Conservation (phyloP, 2,329 filamentous ascomycete genomes). For the Passalora sequoiae region DNA sequence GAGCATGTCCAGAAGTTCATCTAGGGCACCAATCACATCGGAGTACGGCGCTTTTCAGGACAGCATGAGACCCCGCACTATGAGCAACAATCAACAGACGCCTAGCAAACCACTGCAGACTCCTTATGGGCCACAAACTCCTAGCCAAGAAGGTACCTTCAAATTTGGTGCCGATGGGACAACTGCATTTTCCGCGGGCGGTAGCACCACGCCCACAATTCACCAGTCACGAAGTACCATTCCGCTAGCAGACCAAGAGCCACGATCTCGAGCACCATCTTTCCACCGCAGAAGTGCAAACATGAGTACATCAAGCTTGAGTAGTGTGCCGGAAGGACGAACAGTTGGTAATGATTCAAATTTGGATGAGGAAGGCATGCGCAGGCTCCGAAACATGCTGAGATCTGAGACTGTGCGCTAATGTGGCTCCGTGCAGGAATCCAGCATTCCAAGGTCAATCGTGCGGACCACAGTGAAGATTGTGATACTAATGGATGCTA, state of each 20-base stretch:
- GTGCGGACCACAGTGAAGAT: too few species aligned
- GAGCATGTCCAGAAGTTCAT: not conserved
- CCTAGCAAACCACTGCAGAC: not conserved
- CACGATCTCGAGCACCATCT: not conserved
- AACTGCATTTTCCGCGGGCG: not conserved
- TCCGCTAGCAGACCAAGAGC: not conserved
- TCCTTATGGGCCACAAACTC: constrained; percentile 2
- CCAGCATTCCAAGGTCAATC: too few species aligned
- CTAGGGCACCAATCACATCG: constrained; percentile 1
- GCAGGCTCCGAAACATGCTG: not conserved
- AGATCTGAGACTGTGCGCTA: not conserved
- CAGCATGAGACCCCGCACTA: not conserved
- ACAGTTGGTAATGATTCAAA: not conserved
- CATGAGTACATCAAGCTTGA: not conserved
- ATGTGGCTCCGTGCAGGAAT: not conserved
- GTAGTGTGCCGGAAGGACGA: not conserved
- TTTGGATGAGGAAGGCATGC: not conserved
- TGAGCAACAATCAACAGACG: not conserved
- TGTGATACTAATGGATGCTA: too few species aligned
- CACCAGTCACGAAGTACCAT: not conserved
- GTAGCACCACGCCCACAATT: not conserved
- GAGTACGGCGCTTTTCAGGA: not conserved
- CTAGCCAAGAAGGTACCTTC: not conserved
- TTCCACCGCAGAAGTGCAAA: not conserved
- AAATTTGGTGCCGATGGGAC: not conserved